Conservation (phyloP, 2,329 filamentous ascomycete genomes). For the Calonectria montana region DNA sequence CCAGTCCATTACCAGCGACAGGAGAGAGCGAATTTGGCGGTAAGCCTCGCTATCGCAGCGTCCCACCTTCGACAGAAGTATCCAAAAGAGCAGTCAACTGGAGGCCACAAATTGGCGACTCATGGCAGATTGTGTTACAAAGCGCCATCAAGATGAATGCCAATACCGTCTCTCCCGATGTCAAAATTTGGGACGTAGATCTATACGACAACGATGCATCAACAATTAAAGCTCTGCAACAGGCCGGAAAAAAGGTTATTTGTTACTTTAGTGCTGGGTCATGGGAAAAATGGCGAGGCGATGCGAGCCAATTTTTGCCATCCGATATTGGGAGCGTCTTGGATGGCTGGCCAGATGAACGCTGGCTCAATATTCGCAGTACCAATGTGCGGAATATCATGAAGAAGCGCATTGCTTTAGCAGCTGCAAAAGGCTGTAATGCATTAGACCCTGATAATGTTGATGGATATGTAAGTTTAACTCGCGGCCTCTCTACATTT, state of each 20-base stretch:
- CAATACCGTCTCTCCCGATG: slow-evolving; percentile 54
- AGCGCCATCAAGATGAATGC: slow-evolving; percentile 56
- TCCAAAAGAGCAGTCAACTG: slow-evolving; percentile 47
- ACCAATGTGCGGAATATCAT: slow-evolving; percentile 73
- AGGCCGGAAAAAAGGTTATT: slow-evolving; percentile 70
- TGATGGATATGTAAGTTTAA: slow-evolving; percentile 67
- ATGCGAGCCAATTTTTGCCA: slow-evolving; percentile 64
- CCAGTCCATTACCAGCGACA: not conserved
- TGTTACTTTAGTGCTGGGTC: too few relatives aligned
- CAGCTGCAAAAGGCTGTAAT: slow-evolving; percentile 71
- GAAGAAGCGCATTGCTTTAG: slow-evolving; percentile 67
- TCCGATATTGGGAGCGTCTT: slow-evolving; percentile 69
- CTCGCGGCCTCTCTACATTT: too few relatives aligned
- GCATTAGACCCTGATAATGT: slow-evolving; percentile 79
- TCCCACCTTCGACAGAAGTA: not conserved
- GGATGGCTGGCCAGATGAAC: slow-evolving; percentile 74
- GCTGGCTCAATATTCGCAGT: slow-evolving; percentile 72
- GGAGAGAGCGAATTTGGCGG: not conserved
- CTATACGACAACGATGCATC: slow-evolving; percentile 64
- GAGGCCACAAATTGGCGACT: slow-evolving; percentile 62
- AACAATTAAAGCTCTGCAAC: slow-evolving; percentile 66
- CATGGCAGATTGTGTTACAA: slow-evolving; percentile 73
- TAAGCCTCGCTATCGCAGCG: not conserved
- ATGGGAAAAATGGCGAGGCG: slow-evolving; percentile 72
- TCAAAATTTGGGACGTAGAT: slow-evolving; percentile 61